phyloP scores from a whole-genome alignment of 176 grass and related monocot species.

The Eragrostis nindensis region DNA sequence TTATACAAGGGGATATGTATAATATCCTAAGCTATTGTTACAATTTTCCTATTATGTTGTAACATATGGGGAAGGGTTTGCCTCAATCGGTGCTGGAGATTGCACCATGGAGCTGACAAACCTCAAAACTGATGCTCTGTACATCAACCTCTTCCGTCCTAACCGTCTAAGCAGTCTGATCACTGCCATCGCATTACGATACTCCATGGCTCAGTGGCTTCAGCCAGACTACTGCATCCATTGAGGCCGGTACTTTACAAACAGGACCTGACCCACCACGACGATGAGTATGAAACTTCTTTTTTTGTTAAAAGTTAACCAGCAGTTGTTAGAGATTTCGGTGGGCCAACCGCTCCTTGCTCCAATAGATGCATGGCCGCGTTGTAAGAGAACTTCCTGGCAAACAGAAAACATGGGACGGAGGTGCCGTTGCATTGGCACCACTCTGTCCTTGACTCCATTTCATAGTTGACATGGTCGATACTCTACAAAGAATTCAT shows the following conservation, averaged over 20 bases:
- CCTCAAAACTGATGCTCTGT: conserved; percentile 48
- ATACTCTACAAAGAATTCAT: conserved; percentile 62
- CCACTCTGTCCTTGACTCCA: conserved; percentile 93
- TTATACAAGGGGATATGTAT: conserved; percentile 35
- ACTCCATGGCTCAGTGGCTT: conserved; percentile 24
- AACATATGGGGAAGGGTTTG: background rate
- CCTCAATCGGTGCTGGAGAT: conserved; percentile 1
- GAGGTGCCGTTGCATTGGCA: conserved; percentile 76
- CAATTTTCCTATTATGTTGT: conserved; percentile 18
- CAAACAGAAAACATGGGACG: conserved; percentile 90
- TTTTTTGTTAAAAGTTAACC: conserved; percentile 48
- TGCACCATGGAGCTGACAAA: background rate
- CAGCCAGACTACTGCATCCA: conserved; percentile 15
- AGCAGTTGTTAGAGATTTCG: conserved; percentile 44
- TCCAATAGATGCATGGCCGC: conserved; percentile 81
- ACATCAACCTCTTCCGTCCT: conserved; percentile 34
- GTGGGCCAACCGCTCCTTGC: conserved; percentile 54
- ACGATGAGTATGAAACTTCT: background rate
- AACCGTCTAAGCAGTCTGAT: conserved; percentile 12
- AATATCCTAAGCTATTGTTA: conserved; percentile 33
- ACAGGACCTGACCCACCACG: background rate
- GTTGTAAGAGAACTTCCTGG: conserved; percentile 81
- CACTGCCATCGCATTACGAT: conserved; percentile 8
- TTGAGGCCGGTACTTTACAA: conserved; percentile 14
- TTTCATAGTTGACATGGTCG: conserved; percentile 88